A percentile compares a stretch with the other conserved stretches of the same genome.
These are phyloP conservation scores for Ogataea allantospora DNA, from an alignment of 805 yeast genomes.

Conservation along the genomic window DNA sequence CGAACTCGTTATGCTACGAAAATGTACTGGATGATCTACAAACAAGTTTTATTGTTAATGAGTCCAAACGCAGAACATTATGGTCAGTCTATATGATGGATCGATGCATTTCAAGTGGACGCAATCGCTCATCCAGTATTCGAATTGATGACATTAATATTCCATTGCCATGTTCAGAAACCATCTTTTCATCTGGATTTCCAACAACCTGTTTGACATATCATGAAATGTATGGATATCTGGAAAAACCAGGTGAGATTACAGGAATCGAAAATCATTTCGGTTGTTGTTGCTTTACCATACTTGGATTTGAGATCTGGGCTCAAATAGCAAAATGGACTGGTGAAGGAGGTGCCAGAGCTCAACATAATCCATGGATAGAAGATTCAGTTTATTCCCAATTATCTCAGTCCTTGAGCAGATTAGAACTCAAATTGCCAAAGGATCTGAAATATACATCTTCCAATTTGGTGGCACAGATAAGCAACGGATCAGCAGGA, in stretches of 20 bases:
- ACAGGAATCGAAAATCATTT: slow-evolving; percentile 12
- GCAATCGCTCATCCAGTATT: slow-evolving; percentile 35
- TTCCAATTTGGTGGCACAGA: slow-evolving; percentile 25
- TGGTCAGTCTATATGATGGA: slow-evolving; percentile 46
- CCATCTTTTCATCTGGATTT: slow-evolving; percentile 32
- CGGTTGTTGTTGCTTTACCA: slow-evolving; percentile 32
- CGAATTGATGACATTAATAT: slow-evolving; percentile 35
- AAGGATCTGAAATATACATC: slow-evolving; percentile 23
- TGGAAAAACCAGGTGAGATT: slow-evolving; percentile 7
- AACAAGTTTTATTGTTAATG: slow-evolving; percentile 26
- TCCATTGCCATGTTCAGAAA: slow-evolving; percentile 35
- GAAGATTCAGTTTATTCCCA: slow-evolving; percentile 29
- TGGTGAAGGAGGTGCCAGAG: slow-evolving; percentile 34
- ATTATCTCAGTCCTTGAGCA: slow-evolving; percentile 28
- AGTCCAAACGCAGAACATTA: slow-evolving; percentile 37
- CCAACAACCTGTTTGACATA: slow-evolving; percentile 18
- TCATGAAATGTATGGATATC: slow-evolving; percentile 13
- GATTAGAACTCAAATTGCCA: slow-evolving; percentile 30
- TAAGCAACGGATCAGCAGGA: slow-evolving; percentile 30
- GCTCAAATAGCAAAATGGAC: slow-evolving; percentile 39
- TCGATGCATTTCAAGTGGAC: slow-evolving; percentile 38
- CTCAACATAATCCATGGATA: slow-evolving; percentile 34
- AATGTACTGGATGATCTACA: slow-evolving; percentile 9
- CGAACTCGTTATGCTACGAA: slow-evolving; percentile 19
- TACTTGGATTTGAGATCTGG: slow-evolving; percentile 39